phyloP scores from a whole-genome alignment of 306 rosid species.

The Biancaea sappan region DNA sequence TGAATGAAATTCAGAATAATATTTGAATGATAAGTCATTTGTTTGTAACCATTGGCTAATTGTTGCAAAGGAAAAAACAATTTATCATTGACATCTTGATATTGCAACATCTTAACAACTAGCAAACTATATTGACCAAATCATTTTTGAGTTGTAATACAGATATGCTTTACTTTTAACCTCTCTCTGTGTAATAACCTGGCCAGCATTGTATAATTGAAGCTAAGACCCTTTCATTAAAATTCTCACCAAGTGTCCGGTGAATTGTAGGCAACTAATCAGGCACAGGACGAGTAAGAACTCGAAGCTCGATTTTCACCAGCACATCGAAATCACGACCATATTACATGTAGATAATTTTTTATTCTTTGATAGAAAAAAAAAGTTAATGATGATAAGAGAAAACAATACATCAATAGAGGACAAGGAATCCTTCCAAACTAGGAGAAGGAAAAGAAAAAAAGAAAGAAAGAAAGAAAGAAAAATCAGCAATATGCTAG shows the following conservation, averaged over 20 bases:
- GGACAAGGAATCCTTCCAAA: too few species aligned
- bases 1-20: neutral
- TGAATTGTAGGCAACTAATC: slow-evolving; percentile 67
- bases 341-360: neutral
- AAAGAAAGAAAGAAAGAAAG: too few species aligned
- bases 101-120: neutral
- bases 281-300: slow-evolving; percentile 73
- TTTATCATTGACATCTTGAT: neutral
- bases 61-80: neutral
- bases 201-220: slow-evolving; percentile 84
- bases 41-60: neutral
- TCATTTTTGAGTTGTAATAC: neutral
- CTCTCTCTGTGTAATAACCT: slow-evolving; percentile 88
- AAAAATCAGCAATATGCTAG: too few species aligned
- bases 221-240: slow-evolving; percentile 67
- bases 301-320: slow-evolving; percentile 79
- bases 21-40: neutral
- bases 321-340: slow-evolving; percentile 7
- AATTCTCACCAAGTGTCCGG: slow-evolving; percentile 71
- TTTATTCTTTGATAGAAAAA: too few species aligned
- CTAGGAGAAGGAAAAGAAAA: too few species aligned
- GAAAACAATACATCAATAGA: too few species aligned
- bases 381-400: too few species aligned
- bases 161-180: slow-evolving; percentile 30
- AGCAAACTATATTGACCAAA: neutral